phyloP scores from a whole-genome alignment of 768 basidiomycete species.

The Crepidotus variabilis region DNA sequence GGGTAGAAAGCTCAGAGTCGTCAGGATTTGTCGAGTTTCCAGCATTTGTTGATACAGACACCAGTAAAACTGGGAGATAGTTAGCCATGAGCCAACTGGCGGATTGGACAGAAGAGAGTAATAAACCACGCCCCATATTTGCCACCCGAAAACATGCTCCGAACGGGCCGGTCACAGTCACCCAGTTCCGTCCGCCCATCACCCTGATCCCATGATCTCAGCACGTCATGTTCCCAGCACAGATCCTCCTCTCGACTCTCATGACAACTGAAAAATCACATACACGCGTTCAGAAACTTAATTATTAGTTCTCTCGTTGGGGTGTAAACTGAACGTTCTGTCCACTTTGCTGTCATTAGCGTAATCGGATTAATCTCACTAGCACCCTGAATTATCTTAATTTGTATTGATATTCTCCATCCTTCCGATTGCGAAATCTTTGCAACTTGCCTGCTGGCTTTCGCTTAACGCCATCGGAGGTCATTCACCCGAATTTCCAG shows the following conservation, averaged over 20 bases:
- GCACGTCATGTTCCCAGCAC: neutral
- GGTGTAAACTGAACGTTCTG: neutral
- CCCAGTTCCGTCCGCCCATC: conserved; percentile 17
- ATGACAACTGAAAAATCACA: neutral
- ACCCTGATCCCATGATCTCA: conserved; percentile 5
- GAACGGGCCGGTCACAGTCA: conserved; percentile 16
- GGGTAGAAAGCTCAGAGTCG: conserved; percentile 77
- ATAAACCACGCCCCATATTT: conserved; percentile 4
- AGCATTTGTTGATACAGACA: conserved; percentile 54
- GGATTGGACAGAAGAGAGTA: conserved; percentile 5
- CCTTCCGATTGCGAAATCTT: no score
- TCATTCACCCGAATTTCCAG: neutral
- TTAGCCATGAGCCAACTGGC: conserved; percentile 44
- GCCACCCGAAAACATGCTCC: conserved; percentile 4
- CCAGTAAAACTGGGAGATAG: conserved; percentile 68
- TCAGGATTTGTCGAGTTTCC: conserved; percentile 42
- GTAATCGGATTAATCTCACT: neutral
- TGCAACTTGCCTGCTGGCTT: no score
- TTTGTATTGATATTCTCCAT: no score
- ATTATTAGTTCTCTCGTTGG: neutral
- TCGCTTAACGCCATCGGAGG: no score
- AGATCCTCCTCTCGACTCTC: neutral
- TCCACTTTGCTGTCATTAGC: neutral
- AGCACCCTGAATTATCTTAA: neutral
- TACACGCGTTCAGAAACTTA: neutral